phyloP scores from a whole-genome alignment of 169 alveolate genomes.

The Hepatocystis sp. region DNA sequence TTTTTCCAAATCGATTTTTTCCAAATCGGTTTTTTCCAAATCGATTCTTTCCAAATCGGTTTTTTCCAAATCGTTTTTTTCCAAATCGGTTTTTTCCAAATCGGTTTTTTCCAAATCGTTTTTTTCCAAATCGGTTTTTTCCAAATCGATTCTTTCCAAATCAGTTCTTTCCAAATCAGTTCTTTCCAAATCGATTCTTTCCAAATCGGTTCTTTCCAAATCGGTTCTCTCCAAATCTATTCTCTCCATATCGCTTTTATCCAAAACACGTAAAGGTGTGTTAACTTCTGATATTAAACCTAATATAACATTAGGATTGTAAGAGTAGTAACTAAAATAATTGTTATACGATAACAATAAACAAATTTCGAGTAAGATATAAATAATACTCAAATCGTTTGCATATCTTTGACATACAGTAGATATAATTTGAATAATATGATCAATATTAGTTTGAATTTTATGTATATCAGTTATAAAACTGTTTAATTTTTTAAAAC shows the following conservation, averaged over 20 bases:
- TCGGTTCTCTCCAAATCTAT: not conserved
- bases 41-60: too few species aligned
- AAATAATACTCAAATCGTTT: conserved; percentile 44
- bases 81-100: too few species aligned
- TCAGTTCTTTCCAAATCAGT: not conserved
- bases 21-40: too few species aligned
- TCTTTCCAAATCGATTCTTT: not conserved
- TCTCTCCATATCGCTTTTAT: not conserved
- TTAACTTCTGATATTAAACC: conserved; percentile 13
- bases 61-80: too few species aligned
- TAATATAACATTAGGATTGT: conserved; percentile 59
- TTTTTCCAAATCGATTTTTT: too few species aligned
- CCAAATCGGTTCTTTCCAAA: not conserved
- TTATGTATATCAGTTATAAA: conserved; percentile 27
- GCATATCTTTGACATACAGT: conserved; percentile 22
- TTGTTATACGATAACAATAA: conserved; percentile 28
- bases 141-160: too few species aligned
- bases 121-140: too few species aligned
- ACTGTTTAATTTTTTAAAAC: conserved; percentile 42
- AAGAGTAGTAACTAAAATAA: conserved; percentile 39
- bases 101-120: too few species aligned
- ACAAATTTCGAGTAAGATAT: conserved; percentile 34
- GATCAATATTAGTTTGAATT: conserved; percentile 24
- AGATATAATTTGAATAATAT: conserved; percentile 30
- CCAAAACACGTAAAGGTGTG: conserved; percentile 42